These are phyloP conservation scores for Gossypium thurberi DNA, from an alignment of 345 rosid species.

Conservation along the genomic window DNA sequence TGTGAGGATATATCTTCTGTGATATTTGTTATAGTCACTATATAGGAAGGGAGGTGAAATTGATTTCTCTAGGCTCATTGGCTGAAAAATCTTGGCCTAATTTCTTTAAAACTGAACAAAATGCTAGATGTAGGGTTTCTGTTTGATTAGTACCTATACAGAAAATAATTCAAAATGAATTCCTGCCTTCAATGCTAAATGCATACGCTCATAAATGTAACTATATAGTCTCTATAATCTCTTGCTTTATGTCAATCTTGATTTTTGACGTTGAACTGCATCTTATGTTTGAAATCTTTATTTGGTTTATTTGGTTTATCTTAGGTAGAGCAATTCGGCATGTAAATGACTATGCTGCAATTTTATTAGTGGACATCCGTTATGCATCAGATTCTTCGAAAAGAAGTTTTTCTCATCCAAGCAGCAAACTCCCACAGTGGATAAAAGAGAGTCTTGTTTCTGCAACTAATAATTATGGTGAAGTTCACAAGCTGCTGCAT, in stretches of 20 bases:
- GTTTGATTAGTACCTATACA: not conserved
- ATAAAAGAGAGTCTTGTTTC: constrained; percentile 59
- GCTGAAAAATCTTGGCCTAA: not conserved
- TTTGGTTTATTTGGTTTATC: not conserved
- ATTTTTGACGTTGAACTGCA: not conserved
- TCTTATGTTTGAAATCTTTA: not conserved
- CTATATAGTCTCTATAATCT: not conserved
- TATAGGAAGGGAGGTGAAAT: not conserved
- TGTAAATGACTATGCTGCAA: constrained; percentile 76
- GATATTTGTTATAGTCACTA: not conserved
- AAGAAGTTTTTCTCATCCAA: constrained; percentile 47
- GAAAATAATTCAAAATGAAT: not conserved
- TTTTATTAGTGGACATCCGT: constrained; percentile 71
- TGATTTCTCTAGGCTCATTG: not conserved
- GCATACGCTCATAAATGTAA: not conserved
- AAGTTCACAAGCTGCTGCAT: constrained; percentile 68
- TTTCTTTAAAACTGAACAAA: not conserved
- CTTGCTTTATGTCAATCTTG: not conserved
- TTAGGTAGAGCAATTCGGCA: constrained; percentile 88
- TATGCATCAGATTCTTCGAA: constrained; percentile 52
- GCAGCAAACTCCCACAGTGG: constrained; percentile 78
- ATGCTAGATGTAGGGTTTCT: not conserved
- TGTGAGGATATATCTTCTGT: not conserved
- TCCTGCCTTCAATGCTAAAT: not conserved
- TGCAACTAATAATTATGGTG: constrained; percentile 66